Base-by-base conservation (phyloP, 1,284 basidiomycete species). In the Tilletiopsis washingtonensis region DNA sequence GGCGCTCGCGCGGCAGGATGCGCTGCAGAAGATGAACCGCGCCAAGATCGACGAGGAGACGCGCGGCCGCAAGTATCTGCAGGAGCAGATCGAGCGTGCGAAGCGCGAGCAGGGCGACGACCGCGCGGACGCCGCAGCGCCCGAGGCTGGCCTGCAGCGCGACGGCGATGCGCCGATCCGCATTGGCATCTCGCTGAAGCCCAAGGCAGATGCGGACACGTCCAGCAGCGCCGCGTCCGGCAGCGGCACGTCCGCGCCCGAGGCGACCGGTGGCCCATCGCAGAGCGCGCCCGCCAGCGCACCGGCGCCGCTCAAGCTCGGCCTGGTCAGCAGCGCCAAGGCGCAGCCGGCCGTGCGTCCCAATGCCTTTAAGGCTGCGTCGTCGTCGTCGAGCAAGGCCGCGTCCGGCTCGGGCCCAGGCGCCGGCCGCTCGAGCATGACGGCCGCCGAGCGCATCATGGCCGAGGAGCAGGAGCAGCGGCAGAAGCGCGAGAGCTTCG, bases 21-120 rank as follows among this genome's bases (percentile, higher is more conserved):
- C 82, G 86, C 88, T 74, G 86, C 90, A 27, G 82, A 94, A 94
- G 79, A 91, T 93, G 76, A 91, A 98, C 67, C 81, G 91, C 6
- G 81, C 84, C 27, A 86, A 87, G 45, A 84, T 84, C 74, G 91
- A 89, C 37, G 93, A 97, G 69, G 94, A 98, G 75, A 87, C 91
- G 74, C 81, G 94, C 25, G 88, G 96, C 75, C 83, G 94, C 12
- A 79, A 83, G 66, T 80, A 91, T 54, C 86, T 99, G 51, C 80
- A 86, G 21, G 90, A 97, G 66, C 93, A 98, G 77, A 98, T 98
- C 52, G 88, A 88, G 65, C 80, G 89, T 25, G 93, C 94, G 0
- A 69, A 71, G 43, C 29, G 15, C n/a, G 29, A 44, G 21, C n/a
- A 23, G 9, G 43, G 32, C 21, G 47, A 43, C 47, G 51, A 49